phyloP scores from a whole-genome alignment of 495 filamentous ascomycete genomes.

The Penicilliopsis zonata region DNA sequence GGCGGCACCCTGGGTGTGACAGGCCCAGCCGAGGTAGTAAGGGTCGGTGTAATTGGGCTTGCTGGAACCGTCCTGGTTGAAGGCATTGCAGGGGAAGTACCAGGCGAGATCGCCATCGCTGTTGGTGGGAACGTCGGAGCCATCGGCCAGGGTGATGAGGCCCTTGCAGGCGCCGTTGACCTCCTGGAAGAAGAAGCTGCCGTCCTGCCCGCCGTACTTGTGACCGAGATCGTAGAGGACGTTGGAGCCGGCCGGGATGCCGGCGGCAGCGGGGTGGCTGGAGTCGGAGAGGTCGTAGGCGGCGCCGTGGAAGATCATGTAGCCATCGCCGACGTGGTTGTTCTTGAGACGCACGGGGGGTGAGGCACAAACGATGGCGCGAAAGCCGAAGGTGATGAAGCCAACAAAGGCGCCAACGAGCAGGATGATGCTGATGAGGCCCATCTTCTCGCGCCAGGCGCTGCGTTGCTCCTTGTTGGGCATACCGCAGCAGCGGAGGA shows the following conservation, averaged over 20 bases:
- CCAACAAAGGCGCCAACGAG: slow-evolving; percentile 83
- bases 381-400: slow-evolving; percentile 96
- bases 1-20: slow-evolving; percentile 61
- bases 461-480: slow-evolving; percentile 77
- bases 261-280: slow-evolving; percentile 61
- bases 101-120: slow-evolving; percentile 66
- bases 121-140: slow-evolving; percentile 72
- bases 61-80: slow-evolving; percentile 87
- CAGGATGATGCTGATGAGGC: slow-evolving; percentile 84
- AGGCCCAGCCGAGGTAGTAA: slow-evolving; percentile 76
- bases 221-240: slow-evolving; percentile 74
- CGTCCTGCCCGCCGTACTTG: slow-evolving; percentile 77
- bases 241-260: slow-evolving; percentile 58
- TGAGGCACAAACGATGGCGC: slow-evolving; percentile 66
- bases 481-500: slow-evolving; percentile 78
- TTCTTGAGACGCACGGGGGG: slow-evolving; percentile 58
- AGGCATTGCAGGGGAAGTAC: slow-evolving; percentile 91
- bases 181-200: slow-evolving; percentile 96
- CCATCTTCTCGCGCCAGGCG: slow-evolving; percentile 99
- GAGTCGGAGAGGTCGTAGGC: slow-evolving; percentile 74
- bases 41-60: slow-evolving; percentile 59
- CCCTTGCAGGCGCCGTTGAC: slow-evolving; percentile 97
- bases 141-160: slow-evolving; percentile 58
- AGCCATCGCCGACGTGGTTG: slow-evolving; percentile 68
- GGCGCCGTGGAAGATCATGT: slow-evolving; percentile 91